These are phyloP conservation scores for Angomonas desouzai DNA, from an alignment of 208 protist species.

Conservation along the genomic window DNA sequence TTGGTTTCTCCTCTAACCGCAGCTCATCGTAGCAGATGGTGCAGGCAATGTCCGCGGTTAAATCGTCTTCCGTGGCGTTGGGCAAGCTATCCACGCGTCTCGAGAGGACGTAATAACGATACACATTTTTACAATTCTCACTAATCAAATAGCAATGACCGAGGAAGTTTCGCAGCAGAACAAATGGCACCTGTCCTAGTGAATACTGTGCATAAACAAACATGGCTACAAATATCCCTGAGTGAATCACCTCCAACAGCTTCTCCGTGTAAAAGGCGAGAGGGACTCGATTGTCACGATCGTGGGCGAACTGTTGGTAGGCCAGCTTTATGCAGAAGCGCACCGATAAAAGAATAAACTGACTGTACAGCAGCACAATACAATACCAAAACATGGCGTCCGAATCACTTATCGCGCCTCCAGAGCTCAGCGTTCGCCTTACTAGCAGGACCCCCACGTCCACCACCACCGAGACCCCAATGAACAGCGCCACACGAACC, in stretches of 20 bases:
- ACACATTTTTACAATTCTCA: slow-evolving; percentile 28
- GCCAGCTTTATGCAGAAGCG: slow-evolving; percentile 10
- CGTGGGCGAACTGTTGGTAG: slow-evolving; percentile 13
- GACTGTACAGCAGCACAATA: slow-evolving; percentile 28
- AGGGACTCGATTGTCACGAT: slow-evolving; percentile 3
- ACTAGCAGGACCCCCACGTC: too few species aligned
- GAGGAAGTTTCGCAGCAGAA: slow-evolving; percentile 46
- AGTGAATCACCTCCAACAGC: background rate
- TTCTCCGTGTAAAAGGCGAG: slow-evolving; percentile 9
- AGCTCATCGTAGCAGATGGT: slow-evolving; percentile 89
- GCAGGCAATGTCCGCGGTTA: slow-evolving; percentile 57
- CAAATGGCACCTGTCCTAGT: slow-evolving; percentile 26
- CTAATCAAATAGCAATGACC: slow-evolving; percentile 27
- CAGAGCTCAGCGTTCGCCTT: too few species aligned
- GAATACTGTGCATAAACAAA: background rate
- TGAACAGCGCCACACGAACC: slow-evolving; percentile 12
- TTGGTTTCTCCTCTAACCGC: slow-evolving; percentile 29
- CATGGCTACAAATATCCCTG: background rate
- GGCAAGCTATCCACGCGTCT: slow-evolving; percentile 23
- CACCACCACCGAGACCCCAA: slow-evolving; percentile 11
- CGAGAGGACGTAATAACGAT: slow-evolving; percentile 38
- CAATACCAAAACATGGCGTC: slow-evolving; percentile 23
- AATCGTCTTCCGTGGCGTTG: slow-evolving; percentile 46
- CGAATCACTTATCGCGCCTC: too few species aligned
- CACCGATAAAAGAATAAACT: slow-evolving; percentile 22